Percentiles rank a stretch among this genome's conserved stretches.
phyloP scores from a whole-genome alignment of 2,329 filamentous ascomycete genomes.

The Coniochaeta pulveracea region DNA sequence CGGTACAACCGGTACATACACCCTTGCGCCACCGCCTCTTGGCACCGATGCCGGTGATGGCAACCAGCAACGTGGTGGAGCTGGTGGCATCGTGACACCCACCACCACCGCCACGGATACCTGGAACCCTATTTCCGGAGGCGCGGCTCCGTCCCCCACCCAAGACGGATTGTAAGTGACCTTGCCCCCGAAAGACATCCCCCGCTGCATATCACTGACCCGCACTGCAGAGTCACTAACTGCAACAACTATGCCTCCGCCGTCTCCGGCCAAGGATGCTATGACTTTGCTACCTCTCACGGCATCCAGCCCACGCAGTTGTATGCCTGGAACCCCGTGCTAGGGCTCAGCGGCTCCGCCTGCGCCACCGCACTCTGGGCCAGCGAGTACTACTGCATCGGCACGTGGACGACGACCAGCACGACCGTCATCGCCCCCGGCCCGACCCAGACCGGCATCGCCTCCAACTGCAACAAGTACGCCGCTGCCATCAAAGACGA shows the following conservation, averaged over 20 bases:
- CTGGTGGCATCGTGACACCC: not conserved
- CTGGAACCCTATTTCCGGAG: not conserved
- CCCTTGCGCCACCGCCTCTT: not conserved
- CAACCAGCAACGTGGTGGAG: not conserved
- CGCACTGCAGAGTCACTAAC: conserved; percentile 1
- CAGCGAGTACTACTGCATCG: conserved; percentile 5
- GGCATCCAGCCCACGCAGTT: conserved; percentile 2
- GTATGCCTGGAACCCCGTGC: conserved; percentile 4
- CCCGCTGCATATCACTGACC: too few relatives aligned
- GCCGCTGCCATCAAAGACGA: conserved; percentile 1
- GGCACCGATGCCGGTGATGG: not conserved
- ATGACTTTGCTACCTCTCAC: conserved; percentile 1
- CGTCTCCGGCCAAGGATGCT: not conserved
- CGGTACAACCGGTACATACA: not conserved
- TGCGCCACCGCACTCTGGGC: conserved; percentile 5
- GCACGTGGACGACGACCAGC: not conserved
- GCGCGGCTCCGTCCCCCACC: not conserved
- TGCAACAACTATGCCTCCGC: conserved; percentile 5
- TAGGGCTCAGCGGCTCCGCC: not conserved
- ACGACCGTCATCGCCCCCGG: not conserved
- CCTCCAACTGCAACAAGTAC: conserved; percentile 4
- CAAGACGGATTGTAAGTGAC: not conserved
- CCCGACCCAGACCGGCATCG: conserved; percentile 5
- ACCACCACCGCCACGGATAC: not conserved
- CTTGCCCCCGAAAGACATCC: too few relatives aligned